Evolutionary conservation across 768 basidiomycete species (phyloP).

Genomic region (Galerina marginata): DNA sequence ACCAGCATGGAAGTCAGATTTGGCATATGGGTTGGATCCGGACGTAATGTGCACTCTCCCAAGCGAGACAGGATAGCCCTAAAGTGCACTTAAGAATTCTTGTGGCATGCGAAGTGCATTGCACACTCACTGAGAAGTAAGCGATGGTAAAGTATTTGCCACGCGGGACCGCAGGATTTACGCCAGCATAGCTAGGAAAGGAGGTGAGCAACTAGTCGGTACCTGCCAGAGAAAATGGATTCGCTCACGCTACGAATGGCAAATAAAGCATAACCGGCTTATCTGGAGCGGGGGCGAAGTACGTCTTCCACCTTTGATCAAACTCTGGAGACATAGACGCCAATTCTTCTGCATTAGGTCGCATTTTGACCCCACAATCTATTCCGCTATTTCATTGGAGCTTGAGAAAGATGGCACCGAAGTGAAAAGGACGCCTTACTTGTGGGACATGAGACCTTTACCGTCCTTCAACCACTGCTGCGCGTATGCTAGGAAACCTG

Average conservation of each 20-base stretch:
- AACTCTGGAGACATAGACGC: constrained; percentile 56
- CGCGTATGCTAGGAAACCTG: constrained; percentile 20
- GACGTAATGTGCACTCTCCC: constrained; percentile 56
- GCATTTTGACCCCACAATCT: constrained; percentile 61
- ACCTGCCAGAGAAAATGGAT: background rate
- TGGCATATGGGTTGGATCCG: constrained; percentile 43
- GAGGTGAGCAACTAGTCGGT: background rate
- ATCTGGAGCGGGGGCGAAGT: constrained; percentile 57
- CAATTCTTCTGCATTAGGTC: constrained; percentile 56
- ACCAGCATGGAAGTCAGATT: constrained; percentile 50
- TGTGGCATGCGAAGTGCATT: background rate
- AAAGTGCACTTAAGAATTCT: background rate
- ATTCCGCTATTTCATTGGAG: constrained; percentile 41
- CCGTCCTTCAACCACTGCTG: constrained; percentile 43
- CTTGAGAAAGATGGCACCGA: background rate
- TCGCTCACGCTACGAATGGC: constrained; percentile 43
- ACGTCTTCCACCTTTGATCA: constrained; percentile 51
- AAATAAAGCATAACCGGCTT: constrained; percentile 58
- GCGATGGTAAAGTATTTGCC: constrained; percentile 28
- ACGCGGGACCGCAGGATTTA: constrained; percentile 18
- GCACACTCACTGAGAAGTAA: constrained; percentile 21
- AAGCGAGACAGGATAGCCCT: constrained; percentile 51
- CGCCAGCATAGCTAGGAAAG: constrained; percentile 24
- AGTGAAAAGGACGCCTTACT: constrained; percentile 41
- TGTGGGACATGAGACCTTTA: constrained; percentile 56